Evolutionary conservation across 768 basidiomycete genomes (phyloP).

Genomic region (Vishniacozyma victoriae): DNA sequence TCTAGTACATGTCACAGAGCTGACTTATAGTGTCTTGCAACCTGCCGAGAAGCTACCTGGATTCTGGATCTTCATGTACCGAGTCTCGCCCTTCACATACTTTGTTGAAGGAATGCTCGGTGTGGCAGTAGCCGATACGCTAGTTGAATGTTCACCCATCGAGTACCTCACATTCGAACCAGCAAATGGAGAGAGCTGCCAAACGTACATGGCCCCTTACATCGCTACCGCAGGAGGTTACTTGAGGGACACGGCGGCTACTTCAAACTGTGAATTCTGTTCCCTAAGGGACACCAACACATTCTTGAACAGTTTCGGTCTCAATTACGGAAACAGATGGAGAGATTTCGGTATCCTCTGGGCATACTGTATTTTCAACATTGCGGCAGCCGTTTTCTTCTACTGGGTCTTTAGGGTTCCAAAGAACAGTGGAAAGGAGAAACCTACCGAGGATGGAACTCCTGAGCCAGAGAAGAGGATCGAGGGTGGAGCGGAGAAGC

Average conservation of each 20-base stretch:
- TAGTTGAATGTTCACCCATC: slow-evolving; percentile 58
- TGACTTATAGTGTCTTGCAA: slow-evolving; percentile 38
- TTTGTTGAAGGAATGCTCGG: slow-evolving; percentile 34
- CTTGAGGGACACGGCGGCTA: slow-evolving; percentile 61
- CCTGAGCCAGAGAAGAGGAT: no score
- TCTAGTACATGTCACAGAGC: background rate
- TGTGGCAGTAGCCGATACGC: slow-evolving; percentile 57
- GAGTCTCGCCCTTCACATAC: slow-evolving; percentile 49
- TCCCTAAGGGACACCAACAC: slow-evolving; percentile 57
- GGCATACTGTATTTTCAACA: slow-evolving; percentile 47
- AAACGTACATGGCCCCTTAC: slow-evolving; percentile 65
- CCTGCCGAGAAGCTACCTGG: slow-evolving; percentile 31
- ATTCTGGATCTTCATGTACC: slow-evolving; percentile 45
- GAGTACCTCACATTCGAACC: slow-evolving; percentile 71
- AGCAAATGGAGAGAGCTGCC: slow-evolving; percentile 67
- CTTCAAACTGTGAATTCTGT: slow-evolving; percentile 65
- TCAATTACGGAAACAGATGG: slow-evolving; percentile 57
- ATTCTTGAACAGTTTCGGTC: slow-evolving; percentile 58
- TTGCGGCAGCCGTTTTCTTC: slow-evolving; percentile 26
- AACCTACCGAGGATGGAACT: slow-evolving; percentile 5
- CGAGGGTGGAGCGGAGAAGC: no score
- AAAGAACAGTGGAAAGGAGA: slow-evolving; percentile 25
- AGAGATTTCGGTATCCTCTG: slow-evolving; percentile 56
- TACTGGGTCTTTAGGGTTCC: slow-evolving; percentile 38
- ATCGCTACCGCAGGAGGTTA: slow-evolving; percentile 63